These are phyloP conservation scores for Rhizopus delemar DNA, from an alignment of 371 early-diverging fungal genomes.

Conservation along the genomic window DNA sequence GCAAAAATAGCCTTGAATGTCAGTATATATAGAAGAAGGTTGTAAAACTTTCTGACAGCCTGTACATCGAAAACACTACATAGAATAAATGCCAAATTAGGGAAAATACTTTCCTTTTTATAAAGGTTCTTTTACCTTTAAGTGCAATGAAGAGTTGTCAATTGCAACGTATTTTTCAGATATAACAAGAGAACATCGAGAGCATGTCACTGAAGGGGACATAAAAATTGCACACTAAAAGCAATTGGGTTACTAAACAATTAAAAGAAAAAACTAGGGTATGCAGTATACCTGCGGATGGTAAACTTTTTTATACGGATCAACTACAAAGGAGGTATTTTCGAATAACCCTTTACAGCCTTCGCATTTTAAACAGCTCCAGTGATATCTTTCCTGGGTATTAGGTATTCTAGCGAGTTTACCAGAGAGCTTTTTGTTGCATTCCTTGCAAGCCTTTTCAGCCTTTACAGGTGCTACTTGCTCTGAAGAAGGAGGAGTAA, in stretches of 20 bases:
- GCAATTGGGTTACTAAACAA: not conserved
- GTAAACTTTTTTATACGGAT: conserved; percentile 26
- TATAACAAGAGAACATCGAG: conserved; percentile 27
- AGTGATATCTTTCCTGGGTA: conserved; percentile 33
- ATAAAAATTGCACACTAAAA: conserved; percentile 3
- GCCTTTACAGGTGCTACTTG: not conserved
- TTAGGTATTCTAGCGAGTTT: conserved; percentile 38
- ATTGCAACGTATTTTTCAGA: conserved; percentile 27
- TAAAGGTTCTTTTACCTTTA: conserved; percentile 24
- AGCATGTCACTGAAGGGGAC: conserved; percentile 10
- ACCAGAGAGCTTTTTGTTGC: conserved; percentile 31
- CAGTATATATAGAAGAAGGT: conserved; percentile 38
- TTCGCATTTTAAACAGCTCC: conserved; percentile 40
- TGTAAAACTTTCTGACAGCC: conserved; percentile 34
- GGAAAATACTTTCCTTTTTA: conserved; percentile 2
- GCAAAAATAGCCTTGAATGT: conserved; percentile 30
- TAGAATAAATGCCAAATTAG: not conserved
- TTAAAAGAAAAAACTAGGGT: not conserved
- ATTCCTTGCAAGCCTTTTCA: conserved; percentile 26
- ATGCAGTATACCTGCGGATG: conserved; percentile 36
- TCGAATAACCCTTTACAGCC: conserved; percentile 34
- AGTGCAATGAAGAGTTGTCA: conserved; percentile 25
- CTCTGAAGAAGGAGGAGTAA: not conserved
- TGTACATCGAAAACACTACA: conserved; percentile 45
- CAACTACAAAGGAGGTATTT: conserved; percentile 34